Evolutionary conservation across 139 green algal species (phyloP).

Genomic region (Yamagishiella unicocca): DNA sequence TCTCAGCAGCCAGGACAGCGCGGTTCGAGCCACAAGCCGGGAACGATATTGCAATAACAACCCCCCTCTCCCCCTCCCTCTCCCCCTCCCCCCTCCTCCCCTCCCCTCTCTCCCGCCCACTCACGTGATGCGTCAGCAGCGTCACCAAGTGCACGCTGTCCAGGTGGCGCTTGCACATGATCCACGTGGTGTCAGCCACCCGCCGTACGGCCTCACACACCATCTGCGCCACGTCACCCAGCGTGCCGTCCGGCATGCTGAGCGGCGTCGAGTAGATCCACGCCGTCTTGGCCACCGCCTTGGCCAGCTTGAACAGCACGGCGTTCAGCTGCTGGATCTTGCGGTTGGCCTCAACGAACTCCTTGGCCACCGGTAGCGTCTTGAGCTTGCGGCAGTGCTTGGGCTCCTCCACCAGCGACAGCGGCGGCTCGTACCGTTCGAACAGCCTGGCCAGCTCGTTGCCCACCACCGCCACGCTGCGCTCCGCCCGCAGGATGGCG

Average conservation of each 20-base stretch:
- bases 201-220: conserved; percentile 42
- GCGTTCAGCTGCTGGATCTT: conserved; percentile 38
- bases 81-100: background rate
- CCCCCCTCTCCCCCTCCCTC: background rate
- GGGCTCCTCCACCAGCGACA: conserved; percentile 46
- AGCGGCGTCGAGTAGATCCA: conserved; percentile 49
- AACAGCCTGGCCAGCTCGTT: conserved; percentile 43
- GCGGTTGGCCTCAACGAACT: conserved; percentile 47
- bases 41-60: too few species aligned
- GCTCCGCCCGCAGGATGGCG: conserved; percentile 21
- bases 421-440: conserved; percentile 33
- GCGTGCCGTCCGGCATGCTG: conserved; percentile 17
- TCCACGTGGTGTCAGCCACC: conserved; percentile 40
- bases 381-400: conserved; percentile 42
- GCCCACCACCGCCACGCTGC: conserved; percentile 33
- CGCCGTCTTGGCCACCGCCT: conserved; percentile 38
- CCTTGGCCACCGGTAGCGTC: conserved; percentile 32
- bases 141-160: conserved; percentile 45
- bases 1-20: too few species aligned
- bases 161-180: conserved; percentile 41
- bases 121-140: conserved; percentile 46
- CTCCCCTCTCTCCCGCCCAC: background rate
- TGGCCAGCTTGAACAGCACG: conserved; percentile 49
- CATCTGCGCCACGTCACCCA: conserved; percentile 39
- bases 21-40: too few species aligned